phyloP scores from a whole-genome alignment of 352 stramenopile genomes.

The Globisporangium recalcitrans region DNA sequence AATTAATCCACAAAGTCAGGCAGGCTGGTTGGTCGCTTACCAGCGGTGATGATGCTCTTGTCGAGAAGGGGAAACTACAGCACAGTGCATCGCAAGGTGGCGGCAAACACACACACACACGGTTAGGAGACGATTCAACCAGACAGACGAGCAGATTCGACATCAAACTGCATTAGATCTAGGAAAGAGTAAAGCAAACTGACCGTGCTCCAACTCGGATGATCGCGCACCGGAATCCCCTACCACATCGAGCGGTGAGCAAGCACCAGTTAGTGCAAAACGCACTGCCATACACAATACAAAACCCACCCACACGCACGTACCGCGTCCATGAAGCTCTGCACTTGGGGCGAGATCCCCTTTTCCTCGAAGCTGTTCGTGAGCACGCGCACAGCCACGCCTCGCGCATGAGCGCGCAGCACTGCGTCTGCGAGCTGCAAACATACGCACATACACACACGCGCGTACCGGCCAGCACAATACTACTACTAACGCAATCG shows the following conservation, averaged over 20 bases:
- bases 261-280: too few species aligned
- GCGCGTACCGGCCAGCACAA: too few species aligned
- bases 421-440: slow-evolving; percentile 47
- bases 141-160: too few species aligned
- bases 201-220: background rate
- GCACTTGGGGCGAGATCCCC: background rate
- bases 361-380: slow-evolving; percentile 29
- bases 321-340: background rate
- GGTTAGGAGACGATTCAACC: too few species aligned
- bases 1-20: too few species aligned
- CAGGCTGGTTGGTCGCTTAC: background rate
- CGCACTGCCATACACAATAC: too few species aligned
- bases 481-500: too few species aligned
- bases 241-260: background rate
- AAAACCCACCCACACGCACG: background rate
- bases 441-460: background rate
- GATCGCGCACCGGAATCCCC: background rate
- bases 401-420: slow-evolving; percentile 37
- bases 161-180: too few species aligned
- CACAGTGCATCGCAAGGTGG: background rate
- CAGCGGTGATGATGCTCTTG: background rate
- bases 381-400: slow-evolving; percentile 51
- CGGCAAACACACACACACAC: too few species aligned
- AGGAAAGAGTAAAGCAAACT: too few species aligned
- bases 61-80: background rate